phyloP scores from a whole-genome alignment of 345 rosid genomes.

The Iberis pinnata region DNA sequence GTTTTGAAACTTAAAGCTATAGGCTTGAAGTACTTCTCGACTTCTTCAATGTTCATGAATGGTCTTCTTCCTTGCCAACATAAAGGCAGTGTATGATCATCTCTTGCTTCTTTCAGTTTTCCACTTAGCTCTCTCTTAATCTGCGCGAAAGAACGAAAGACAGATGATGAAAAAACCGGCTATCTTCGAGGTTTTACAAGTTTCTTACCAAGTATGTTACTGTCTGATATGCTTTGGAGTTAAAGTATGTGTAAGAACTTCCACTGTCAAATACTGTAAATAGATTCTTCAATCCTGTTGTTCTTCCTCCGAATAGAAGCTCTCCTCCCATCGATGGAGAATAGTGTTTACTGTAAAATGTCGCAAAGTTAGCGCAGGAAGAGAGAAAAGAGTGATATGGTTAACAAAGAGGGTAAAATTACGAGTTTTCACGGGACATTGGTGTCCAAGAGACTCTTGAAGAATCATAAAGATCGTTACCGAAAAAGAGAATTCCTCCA shows the following conservation, averaged over 20 bases:
- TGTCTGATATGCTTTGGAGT: conserved; percentile 51
- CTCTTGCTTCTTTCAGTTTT: conserved; percentile 50
- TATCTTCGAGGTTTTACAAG: conserved; percentile 2
- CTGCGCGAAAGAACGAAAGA: conserved; percentile 29
- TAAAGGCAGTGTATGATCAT: conserved; percentile 65
- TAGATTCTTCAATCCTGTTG: conserved; percentile 55
- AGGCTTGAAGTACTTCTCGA: conserved; percentile 68
- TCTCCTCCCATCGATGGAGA: conserved; percentile 79
- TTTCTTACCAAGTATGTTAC: conserved; percentile 44
- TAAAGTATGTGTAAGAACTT: conserved; percentile 85
- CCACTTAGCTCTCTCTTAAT: conserved; percentile 44
- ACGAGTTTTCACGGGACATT: conserved; percentile 59
- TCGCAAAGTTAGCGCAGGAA: conserved; percentile 2
- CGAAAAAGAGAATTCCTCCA: conserved; percentile 88
- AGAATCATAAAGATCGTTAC: conserved; percentile 61
- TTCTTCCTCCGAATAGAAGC: conserved; percentile 50
- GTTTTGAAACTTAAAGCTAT: conserved; percentile 48
- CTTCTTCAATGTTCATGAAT: conserved; percentile 57
- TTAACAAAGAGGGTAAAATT: conserved; percentile 12
- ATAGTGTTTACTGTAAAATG: conserved; percentile 53
- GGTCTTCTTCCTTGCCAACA: conserved; percentile 90
- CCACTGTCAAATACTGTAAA: conserved; percentile 65
- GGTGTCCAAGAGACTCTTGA: conserved; percentile 65
- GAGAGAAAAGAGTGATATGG: neutral
- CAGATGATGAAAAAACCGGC: neutral